A percentile compares a stretch with the other conserved stretches of the same genome.
phyloP scores from a whole-genome alignment of 1,284 basidiomycete genomes.

The Ganoderma resinaceum region DNA sequence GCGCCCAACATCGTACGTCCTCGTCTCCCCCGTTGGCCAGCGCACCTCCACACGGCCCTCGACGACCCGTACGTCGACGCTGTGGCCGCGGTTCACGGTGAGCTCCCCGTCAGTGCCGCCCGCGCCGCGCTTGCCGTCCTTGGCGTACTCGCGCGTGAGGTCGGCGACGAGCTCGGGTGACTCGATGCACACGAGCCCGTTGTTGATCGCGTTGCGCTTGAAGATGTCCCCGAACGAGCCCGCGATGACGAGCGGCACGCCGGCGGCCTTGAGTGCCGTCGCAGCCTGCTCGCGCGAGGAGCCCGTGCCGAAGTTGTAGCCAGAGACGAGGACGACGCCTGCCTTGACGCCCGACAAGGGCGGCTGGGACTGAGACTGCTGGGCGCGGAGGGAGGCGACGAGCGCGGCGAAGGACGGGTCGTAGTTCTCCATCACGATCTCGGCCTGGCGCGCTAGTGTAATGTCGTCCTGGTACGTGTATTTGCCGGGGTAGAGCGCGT shows the following conservation, averaged over 20 bases:
- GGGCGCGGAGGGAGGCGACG: constrained; percentile 65
- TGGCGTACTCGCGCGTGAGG: constrained; percentile 78
- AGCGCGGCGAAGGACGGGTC: constrained; percentile 86
- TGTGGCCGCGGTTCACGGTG: constrained; percentile 78
- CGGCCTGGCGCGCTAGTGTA: constrained; percentile 91
- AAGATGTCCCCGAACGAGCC: constrained; percentile 99
- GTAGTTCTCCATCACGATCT: constrained; percentile 99
- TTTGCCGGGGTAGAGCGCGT: constrained; percentile 99
- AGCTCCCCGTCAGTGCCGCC: constrained; percentile 83
- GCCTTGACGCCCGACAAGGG: constrained; percentile 40
- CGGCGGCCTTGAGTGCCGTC: constrained; percentile 94
- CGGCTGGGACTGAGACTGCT: constrained; percentile 36
- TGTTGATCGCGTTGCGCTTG: constrained; percentile 99
- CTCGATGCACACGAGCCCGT: constrained; percentile 96
- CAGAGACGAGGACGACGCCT: constrained; percentile 85
- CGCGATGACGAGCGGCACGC: constrained; percentile 92
- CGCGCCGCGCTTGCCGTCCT: constrained; percentile 75
- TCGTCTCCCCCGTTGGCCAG: constrained; percentile 50
- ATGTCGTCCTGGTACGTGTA: constrained; percentile 99
- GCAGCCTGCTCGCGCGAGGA: constrained; percentile 99
- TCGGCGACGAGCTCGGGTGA: constrained; percentile 90
- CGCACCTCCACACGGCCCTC: constrained; percentile 70
- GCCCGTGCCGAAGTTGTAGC: constrained; percentile 99
- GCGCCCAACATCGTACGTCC: constrained; percentile 72
- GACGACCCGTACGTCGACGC: constrained; percentile 72